These are phyloP conservation scores for Citrus inodora DNA, from an alignment of 345 rosid genomes.

Conservation along the genomic window DNA sequence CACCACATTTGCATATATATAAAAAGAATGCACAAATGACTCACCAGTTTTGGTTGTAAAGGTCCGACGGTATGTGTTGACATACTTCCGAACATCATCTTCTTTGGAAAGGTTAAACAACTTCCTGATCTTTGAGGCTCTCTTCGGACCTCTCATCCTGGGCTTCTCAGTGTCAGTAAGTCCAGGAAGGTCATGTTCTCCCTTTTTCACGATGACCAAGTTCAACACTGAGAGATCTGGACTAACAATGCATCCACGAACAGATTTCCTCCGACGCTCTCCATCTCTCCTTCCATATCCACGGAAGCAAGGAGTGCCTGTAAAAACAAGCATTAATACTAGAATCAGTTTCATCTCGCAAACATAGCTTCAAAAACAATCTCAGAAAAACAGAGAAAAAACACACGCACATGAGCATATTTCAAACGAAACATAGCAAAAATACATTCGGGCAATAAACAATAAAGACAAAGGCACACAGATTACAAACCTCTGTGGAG, in stretches of 20 bases:
- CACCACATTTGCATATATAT: neutral
- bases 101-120: neutral
- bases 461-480: neutral
- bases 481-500: conserved; percentile 59
- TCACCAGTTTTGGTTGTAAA: neutral
- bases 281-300: conserved; percentile 72
- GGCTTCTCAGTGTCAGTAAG: neutral
- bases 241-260: conserved; percentile 85
- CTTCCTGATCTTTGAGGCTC: neutral
- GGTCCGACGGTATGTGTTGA: neutral
- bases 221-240: conserved; percentile 77
- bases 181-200: neutral
- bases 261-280: conserved; percentile 79
- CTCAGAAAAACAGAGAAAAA: neutral
- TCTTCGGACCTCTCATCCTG: neutral
- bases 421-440: neutral
- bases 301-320: conserved; percentile 74
- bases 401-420: neutral
- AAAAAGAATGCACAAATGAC: neutral
- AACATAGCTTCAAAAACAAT: neutral
- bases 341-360: neutral
- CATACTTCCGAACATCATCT: neutral
- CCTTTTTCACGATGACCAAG: conserved; percentile 40
- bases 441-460: neutral
- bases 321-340: neutral